These are phyloP conservation scores for Mucor mucedo DNA, from an alignment of 371 early-diverging fungal genomes.

Conservation along the genomic window DNA sequence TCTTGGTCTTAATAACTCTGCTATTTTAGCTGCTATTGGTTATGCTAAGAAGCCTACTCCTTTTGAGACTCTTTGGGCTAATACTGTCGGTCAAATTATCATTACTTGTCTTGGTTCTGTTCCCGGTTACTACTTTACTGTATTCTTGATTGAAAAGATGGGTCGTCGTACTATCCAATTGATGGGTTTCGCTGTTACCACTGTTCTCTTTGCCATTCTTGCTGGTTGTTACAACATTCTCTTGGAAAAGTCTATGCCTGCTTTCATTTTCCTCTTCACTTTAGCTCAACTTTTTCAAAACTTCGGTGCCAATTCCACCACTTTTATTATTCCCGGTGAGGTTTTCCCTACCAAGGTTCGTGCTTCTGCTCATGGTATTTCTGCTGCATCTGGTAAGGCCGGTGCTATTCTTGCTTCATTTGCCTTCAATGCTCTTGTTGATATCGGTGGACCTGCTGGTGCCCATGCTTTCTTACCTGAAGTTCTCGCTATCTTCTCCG, in stretches of 20 bases:
- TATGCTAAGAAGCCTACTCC: slow-evolving; percentile 60
- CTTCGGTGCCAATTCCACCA: slow-evolving; percentile 93
- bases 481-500: slow-evolving; percentile 71
- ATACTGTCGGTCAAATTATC: slow-evolving; percentile 81
- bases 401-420: slow-evolving; percentile 73
- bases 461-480: slow-evolving; percentile 70
- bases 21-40: slow-evolving; percentile 75
- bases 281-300: slow-evolving; percentile 83
- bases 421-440: slow-evolving; percentile 65
- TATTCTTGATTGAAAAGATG: slow-evolving; percentile 75
- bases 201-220: slow-evolving; percentile 77
- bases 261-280: slow-evolving; percentile 77
- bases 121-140: slow-evolving; percentile 89
- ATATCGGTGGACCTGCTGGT: slow-evolving; percentile 55
- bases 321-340: slow-evolving; percentile 91
- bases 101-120: slow-evolving; percentile 84
- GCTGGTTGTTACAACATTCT: slow-evolving; percentile 70
- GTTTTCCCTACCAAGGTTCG: slow-evolving; percentile 90
- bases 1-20: slow-evolving; percentile 80
- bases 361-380: slow-evolving; percentile 88
- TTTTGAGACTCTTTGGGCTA: slow-evolving; percentile 61
- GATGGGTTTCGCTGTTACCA: slow-evolving; percentile 75
- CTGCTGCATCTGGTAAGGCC: slow-evolving; percentile 87
- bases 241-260: slow-evolving; percentile 58
- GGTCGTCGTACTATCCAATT: slow-evolving; percentile 86